Base-by-base conservation (phyloP, 345 rosid genomes). In the Turnera subulata region DNA sequence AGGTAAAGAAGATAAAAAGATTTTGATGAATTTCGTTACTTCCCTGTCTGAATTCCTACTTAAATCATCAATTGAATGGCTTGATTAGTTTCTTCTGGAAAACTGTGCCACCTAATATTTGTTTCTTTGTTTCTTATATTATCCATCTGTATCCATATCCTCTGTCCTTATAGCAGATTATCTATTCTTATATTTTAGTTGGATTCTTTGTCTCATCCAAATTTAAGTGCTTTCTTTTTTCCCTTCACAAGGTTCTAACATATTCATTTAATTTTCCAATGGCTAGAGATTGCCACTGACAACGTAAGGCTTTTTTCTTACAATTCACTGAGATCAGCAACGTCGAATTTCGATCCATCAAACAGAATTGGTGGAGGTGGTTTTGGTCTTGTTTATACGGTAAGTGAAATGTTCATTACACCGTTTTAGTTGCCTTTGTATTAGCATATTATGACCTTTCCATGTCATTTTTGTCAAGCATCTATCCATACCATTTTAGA, bases 341-440 rank as follows among this genome's bases (percentile, higher is more conserved):
- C 98, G 1, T 55, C 51, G 35, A 46, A 67, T 65, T 92, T 89
- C 63, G 82, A 82, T 68, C 86, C 85, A 57, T 68, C 91, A 1
- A 80, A 77, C 67, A 75, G 63, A 68, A 77, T 87, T 6, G 95
- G 95, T 8, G 82, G 78, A 54, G 98, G 98, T 40, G 96, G 93
- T 49, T 92, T 71, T 71, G 98, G 98, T 61, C 91, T 92, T 75
- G 96, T 89, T 45, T 78, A 79, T 52, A 92, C 25, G 93, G 96
- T 92, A 52, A 73, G 76, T 32, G 21, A n/a, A 19, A 19, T 67
- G 19, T 64, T 23, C 42, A n/a, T 44, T 79, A 17, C 42, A 42
- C 23, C 11, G 23, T 53, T 19, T 19, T 20, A 53, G 58, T 20
- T 53, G 44, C 5, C 2, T 37, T 33, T 33, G 15, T 7, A 29